Conservation (phyloP, 768 basidiomycete species). For the Suillus plorans region DNA sequence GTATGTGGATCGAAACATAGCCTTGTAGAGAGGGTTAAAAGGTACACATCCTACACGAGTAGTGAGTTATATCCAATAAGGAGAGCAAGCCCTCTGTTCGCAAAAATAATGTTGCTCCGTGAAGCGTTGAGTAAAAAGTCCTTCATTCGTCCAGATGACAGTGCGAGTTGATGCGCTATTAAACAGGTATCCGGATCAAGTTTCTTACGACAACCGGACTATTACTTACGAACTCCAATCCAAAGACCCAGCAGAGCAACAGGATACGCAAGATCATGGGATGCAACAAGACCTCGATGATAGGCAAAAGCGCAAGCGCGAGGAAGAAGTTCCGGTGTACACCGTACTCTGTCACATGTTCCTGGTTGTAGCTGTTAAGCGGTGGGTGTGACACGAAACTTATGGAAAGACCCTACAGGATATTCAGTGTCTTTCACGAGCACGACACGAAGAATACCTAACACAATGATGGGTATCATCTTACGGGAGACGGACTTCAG, state of each 20-base stretch:
- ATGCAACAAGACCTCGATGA: constrained; percentile 68
- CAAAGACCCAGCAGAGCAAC: constrained; percentile 62
- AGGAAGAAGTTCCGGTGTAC: constrained; percentile 99
- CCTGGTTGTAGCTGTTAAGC: constrained; percentile 43
- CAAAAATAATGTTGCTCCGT: constrained; percentile 61
- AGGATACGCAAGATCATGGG: constrained; percentile 57
- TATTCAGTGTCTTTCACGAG: constrained; percentile 94
- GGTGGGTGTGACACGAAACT: not conserved
- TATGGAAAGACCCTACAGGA: constrained; percentile 57
- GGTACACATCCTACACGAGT: not conserved
- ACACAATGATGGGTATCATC: constrained; percentile 59
- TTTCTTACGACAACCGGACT: not conserved
- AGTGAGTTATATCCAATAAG: constrained; percentile 53
- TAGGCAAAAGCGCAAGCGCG: constrained; percentile 79
- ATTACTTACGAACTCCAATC: constrained; percentile 53
- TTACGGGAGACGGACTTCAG: constrained; percentile 52
- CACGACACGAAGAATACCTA: constrained; percentile 77
- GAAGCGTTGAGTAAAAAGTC: constrained; percentile 64
- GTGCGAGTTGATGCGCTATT: constrained; percentile 70
- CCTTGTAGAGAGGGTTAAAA: constrained; percentile 42
- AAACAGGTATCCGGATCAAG: not conserved
- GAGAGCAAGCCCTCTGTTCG: constrained; percentile 90
- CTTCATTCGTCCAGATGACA: constrained; percentile 58
- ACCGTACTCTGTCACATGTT: constrained; percentile 96
- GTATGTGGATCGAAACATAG: constrained; percentile 85